A percentile compares a stretch with the other conserved stretches of the same genome.
phyloP scores from a whole-genome alignment of 768 basidiomycete genomes.

The Psilocybe cyanescens region DNA sequence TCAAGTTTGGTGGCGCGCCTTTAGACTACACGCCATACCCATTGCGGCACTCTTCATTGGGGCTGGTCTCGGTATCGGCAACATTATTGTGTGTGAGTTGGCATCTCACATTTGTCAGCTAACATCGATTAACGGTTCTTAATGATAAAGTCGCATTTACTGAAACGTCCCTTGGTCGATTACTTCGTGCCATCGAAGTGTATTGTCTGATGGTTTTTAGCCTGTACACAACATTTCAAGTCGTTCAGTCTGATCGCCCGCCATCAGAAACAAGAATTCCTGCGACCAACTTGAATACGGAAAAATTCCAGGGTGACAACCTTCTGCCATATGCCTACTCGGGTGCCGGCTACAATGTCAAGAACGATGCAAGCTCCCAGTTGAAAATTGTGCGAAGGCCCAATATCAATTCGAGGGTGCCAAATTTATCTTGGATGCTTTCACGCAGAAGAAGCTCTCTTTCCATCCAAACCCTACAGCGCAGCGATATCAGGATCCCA shows the following conservation, averaged over 20 bases:
- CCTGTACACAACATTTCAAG: constrained; percentile 44
- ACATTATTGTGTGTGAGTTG: constrained; percentile 59
- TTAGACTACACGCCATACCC: constrained; percentile 51
- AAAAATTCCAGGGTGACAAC: constrained; percentile 2
- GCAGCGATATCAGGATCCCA: neutral
- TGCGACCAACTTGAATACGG: neutral
- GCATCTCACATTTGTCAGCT: constrained; percentile 10
- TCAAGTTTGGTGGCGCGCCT: constrained; percentile 42
- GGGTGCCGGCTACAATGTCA: neutral
- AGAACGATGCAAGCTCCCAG: neutral
- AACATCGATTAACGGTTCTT: neutral
- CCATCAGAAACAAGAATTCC: neutral
- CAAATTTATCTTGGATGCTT: constrained; percentile 7
- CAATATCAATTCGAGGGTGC: constrained; percentile 1
- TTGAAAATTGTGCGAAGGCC: neutral
- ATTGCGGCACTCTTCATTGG: constrained; percentile 57
- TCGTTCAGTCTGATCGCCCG: neutral
- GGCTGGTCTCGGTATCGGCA: constrained; percentile 56
- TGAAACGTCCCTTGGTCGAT: constrained; percentile 70
- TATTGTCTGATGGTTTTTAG: constrained; percentile 65
- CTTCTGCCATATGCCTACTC: constrained; percentile 9
- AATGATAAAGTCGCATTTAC: constrained; percentile 59
- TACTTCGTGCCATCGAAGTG: constrained; percentile 63
- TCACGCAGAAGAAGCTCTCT: neutral
- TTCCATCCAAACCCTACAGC: neutral